Evolutionary conservation across 495 filamentous ascomycete genomes (phyloP).

Genomic region (Xylaria longipes): DNA sequence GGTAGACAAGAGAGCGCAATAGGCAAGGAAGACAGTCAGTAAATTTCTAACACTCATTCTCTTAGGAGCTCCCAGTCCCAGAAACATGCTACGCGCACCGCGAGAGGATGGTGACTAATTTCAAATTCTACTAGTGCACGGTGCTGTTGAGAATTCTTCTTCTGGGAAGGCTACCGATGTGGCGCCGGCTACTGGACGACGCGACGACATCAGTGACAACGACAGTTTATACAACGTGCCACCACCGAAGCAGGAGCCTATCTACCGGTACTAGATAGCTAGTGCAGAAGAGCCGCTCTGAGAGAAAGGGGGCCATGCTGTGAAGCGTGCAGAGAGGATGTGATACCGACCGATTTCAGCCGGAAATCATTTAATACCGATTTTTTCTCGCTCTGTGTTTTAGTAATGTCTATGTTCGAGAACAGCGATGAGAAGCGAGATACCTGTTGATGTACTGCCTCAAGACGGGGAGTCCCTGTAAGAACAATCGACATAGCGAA

Average conservation of each 20-base stretch:
- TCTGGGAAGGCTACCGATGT: not conserved
- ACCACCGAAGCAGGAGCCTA: slow-evolving; percentile 40
- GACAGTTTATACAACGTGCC: slow-evolving; percentile 32
- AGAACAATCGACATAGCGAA: slow-evolving; percentile 1
- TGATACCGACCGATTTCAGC: not conserved
- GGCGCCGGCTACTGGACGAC: not conserved
- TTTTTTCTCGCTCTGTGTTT: slow-evolving; percentile 10
- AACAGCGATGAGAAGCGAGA: slow-evolving; percentile 11
- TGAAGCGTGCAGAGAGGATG: not conserved
- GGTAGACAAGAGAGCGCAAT: slow-evolving; percentile 45
- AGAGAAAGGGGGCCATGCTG: not conserved
- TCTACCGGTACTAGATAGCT: slow-evolving; percentile 46
- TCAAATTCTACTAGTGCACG: slow-evolving; percentile 23
- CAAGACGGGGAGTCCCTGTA: not conserved
- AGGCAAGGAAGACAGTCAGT: slow-evolving; percentile 46
- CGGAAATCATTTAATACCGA: slow-evolving; percentile 9
- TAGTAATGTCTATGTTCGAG: slow-evolving; percentile 9
- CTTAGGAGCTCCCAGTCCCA: not conserved
- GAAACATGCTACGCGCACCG: not conserved
- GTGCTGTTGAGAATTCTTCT: slow-evolving; percentile 21
- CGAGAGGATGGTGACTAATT: slow-evolving; percentile 4
- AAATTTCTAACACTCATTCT: slow-evolving; percentile 21
- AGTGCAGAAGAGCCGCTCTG: not conserved
- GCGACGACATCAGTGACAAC: slow-evolving; percentile 11
- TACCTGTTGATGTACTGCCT: not conserved